phyloP scores from a whole-genome alignment of 805 yeast genomes.

The Osmozyma mogii region DNA sequence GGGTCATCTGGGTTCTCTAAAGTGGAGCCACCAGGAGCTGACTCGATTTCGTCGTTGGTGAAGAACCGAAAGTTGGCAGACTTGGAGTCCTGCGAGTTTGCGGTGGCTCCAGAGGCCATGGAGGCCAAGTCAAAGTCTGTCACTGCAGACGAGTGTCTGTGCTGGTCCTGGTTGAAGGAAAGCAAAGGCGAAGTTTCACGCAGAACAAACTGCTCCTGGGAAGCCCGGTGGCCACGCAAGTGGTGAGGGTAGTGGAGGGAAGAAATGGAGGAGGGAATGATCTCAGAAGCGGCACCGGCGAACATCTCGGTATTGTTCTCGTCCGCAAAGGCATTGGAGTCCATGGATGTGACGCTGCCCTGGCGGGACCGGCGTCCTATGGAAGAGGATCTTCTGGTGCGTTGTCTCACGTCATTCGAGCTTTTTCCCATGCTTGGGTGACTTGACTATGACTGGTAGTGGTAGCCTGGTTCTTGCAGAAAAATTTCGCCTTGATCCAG shows the following conservation, averaged over 20 bases:
- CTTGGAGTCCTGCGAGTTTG: constrained; percentile 28
- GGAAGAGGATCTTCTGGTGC: constrained; percentile 19
- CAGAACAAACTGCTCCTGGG: constrained; percentile 13
- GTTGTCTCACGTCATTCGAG: too few relatives aligned
- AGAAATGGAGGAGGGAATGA: constrained; percentile 69
- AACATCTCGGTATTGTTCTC: constrained; percentile 65
- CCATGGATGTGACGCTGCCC: constrained; percentile 26
- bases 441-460: too few relatives aligned
- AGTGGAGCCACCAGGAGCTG: constrained; percentile 84
- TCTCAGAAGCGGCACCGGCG: constrained; percentile 71
- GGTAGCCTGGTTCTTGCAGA: too few relatives aligned
- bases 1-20: constrained; percentile 47
- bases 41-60: constrained; percentile 72
- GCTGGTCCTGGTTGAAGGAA: constrained; percentile 7
- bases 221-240: constrained; percentile 20
- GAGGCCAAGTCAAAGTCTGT: constrained; percentile 25
- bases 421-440: too few relatives aligned
- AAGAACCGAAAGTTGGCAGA: constrained; percentile 63
- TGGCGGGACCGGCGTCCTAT: constrained; percentile 20
- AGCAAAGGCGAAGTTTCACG: constrained; percentile 31
- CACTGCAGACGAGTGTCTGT: constrained; percentile 5
- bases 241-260: constrained; percentile 68
- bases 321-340: constrained; percentile 30
- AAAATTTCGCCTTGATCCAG: too few relatives aligned
- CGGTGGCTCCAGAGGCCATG: constrained; percentile 27